phyloP scores from a whole-genome alignment of 805 yeast species.

The Debaryomyces prosopidis region DNA sequence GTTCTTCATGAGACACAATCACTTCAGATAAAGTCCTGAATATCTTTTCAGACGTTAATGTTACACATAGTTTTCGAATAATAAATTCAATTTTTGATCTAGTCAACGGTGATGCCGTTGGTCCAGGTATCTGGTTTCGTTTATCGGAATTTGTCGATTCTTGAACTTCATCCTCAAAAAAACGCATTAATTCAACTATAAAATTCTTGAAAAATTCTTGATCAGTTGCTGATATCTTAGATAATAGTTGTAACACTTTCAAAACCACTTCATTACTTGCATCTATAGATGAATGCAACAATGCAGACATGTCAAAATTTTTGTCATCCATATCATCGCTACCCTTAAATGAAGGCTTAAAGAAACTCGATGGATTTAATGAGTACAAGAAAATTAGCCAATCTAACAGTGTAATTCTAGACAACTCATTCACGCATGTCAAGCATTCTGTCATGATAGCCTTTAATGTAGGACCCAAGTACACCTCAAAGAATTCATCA shows the following conservation, averaged over 20 bases:
- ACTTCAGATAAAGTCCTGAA: conserved; percentile 79
- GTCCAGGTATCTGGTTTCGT: background rate
- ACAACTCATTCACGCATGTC: conserved; percentile 58
- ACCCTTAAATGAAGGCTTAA: conserved; percentile 37
- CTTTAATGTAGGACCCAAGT: conserved; percentile 56
- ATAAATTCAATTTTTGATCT: conserved; percentile 67
- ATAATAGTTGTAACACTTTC: conserved; percentile 68
- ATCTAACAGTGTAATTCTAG: conserved; percentile 80
- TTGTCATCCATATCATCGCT: conserved; percentile 26
- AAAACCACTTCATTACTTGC: conserved; percentile 78
- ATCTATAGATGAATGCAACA: conserved; percentile 67
- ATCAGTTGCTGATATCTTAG: conserved; percentile 73
- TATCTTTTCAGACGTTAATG: conserved; percentile 79
- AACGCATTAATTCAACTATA: conserved; percentile 64
- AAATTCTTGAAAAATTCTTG: conserved; percentile 77
- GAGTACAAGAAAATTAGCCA: conserved; percentile 85
- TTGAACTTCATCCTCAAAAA: conserved; percentile 63
- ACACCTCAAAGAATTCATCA: conserved; percentile 41
- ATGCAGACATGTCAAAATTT: conserved; percentile 62
- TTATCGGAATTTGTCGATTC: conserved; percentile 5
- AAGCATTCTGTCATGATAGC: conserved; percentile 65
- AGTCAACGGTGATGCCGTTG: conserved; percentile 3
- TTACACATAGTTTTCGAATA: conserved; percentile 77
- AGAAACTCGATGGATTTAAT: conserved; percentile 47
- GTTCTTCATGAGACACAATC: conserved; percentile 50